phyloP scores from a whole-genome alignment of 2,329 filamentous ascomycete species.

The Exophiala sideris region DNA sequence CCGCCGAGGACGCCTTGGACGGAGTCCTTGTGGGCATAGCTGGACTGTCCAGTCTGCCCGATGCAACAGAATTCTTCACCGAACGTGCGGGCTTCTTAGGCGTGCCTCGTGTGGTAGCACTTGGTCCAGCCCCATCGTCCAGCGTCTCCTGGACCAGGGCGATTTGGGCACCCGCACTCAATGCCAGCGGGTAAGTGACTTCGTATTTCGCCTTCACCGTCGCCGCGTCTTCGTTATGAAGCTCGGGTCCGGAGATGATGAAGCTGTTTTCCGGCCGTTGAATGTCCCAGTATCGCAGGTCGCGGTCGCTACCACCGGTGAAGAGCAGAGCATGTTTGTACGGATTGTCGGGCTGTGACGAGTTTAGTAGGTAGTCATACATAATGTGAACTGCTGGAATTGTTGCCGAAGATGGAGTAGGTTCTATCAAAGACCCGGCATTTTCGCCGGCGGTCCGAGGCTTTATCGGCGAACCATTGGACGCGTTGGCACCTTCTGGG shows the following conservation, averaged over 20 bases:
- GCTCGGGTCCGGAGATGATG: conserved; percentile 66
- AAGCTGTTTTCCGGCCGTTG: conserved; percentile 71
- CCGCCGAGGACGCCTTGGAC: not conserved
- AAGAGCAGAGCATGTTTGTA: conserved; percentile 78
- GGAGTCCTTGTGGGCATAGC: not conserved
- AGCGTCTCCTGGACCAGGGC: conserved; percentile 65
- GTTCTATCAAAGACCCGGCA: not conserved
- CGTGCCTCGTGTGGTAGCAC: conserved; percentile 27
- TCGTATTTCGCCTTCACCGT: conserved; percentile 65
- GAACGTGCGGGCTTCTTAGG: conserved; percentile 26
- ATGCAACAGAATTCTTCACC: conserved; percentile 1
- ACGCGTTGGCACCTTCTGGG: not conserved
- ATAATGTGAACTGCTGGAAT: conserved; percentile 48
- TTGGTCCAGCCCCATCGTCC: conserved; percentile 38
- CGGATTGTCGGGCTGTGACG: conserved; percentile 23
- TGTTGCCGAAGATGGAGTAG: conserved; percentile 1
- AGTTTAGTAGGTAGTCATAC: conserved; percentile 54
- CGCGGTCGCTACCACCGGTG: conserved; percentile 84
- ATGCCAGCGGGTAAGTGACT: conserved; percentile 51
- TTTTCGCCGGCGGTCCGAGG: not conserved
- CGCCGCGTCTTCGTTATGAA: conserved; percentile 62
- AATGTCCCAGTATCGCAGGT: conserved; percentile 91
- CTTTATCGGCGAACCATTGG: conserved; percentile 11
- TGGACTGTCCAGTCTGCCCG: conserved; percentile 31
- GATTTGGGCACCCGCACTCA: conserved; percentile 51